These are phyloP conservation scores for Rhexocercosporidium sp. DNA, from an alignment of 2,329 filamentous ascomycete species.

Conservation along the genomic window DNA sequence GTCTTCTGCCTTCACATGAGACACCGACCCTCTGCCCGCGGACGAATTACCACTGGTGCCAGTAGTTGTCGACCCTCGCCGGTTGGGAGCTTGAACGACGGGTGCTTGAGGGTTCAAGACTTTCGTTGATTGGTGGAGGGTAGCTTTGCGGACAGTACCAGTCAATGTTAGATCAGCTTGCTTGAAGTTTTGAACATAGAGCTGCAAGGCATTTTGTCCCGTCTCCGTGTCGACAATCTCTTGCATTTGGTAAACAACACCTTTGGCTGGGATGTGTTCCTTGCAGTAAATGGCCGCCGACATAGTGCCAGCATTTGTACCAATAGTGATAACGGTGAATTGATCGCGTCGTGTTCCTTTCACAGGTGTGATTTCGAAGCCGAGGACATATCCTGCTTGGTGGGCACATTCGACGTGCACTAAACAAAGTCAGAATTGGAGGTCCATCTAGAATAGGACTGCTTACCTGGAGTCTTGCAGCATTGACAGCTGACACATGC, in stretches of 20 bases:
- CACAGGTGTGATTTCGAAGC: constrained; percentile 88
- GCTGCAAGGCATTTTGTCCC: constrained; percentile 81
- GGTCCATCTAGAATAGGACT: not conserved
- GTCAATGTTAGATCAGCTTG: constrained; percentile 91
- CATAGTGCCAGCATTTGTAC: constrained; percentile 81
- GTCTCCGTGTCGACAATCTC: constrained; percentile 69
- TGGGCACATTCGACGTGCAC: constrained; percentile 91
- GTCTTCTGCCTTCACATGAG: constrained; percentile 38
- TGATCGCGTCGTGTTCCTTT: constrained; percentile 88
- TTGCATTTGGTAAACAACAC: constrained; percentile 76
- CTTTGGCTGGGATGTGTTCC: constrained; percentile 77
- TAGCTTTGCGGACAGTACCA: constrained; percentile 91
- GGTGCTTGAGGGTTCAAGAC: constrained; percentile 29
- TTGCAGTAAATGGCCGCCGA: constrained; percentile 91
- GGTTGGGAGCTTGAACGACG: constrained; percentile 46
- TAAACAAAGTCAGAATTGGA: constrained; percentile 25
- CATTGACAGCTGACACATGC: constrained; percentile 84
- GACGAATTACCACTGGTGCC: constrained; percentile 35
- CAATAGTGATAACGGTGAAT: constrained; percentile 78
- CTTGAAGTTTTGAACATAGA: constrained; percentile 90
- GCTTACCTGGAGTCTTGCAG: constrained; percentile 59
- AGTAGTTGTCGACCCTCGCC: constrained; percentile 62
- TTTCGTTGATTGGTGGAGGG: constrained; percentile 53
- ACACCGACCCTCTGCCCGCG: constrained; percentile 35
- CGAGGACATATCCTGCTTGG: constrained; percentile 80